Conservation (phyloP, 805 yeast species). For the Candida saitoana region DNA sequence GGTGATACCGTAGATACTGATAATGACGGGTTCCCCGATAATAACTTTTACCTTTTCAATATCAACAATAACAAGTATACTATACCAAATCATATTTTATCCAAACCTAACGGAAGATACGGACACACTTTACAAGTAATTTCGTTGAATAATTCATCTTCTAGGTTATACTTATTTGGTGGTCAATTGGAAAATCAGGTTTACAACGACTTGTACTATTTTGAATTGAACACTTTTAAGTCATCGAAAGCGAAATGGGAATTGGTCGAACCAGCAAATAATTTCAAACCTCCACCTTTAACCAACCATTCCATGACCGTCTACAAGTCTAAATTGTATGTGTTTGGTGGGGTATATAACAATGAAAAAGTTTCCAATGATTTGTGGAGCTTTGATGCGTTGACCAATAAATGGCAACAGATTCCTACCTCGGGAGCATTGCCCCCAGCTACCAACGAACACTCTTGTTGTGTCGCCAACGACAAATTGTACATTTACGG, state of each 20-base stretch:
- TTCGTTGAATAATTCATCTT: slow-evolving; percentile 41
- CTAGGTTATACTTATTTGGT: slow-evolving; percentile 78
- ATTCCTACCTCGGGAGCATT: slow-evolving; percentile 63
- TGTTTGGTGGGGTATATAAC: slow-evolving; percentile 83
- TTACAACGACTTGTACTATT: slow-evolving; percentile 79
- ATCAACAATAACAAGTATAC: slow-evolving; percentile 43
- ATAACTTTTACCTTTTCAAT: slow-evolving; percentile 82
- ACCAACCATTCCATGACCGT: slow-evolving; percentile 89
- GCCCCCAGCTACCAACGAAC: slow-evolving; percentile 90
- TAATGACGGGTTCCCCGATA: slow-evolving; percentile 74
- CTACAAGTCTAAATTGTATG: slow-evolving; percentile 70
- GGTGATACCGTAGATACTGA: slow-evolving; percentile 91
- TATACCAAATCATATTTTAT: slow-evolving; percentile 40
- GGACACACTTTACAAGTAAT: slow-evolving; percentile 88
- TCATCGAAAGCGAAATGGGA: slow-evolving; percentile 85
- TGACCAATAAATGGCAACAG: slow-evolving; percentile 63
- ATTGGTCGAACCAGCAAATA: slow-evolving; percentile 50
- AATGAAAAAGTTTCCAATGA: slow-evolving; percentile 70
- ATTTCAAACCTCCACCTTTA: slow-evolving; percentile 68
- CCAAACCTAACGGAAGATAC: slow-evolving; percentile 85
- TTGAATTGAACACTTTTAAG: slow-evolving; percentile 82
- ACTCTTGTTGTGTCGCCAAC: slow-evolving; percentile 74
- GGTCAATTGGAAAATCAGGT: slow-evolving; percentile 87
- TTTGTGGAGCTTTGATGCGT: slow-evolving; percentile 76
- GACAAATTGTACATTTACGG: slow-evolving; percentile 83